These are phyloP conservation scores for Lactarius pseudohatsudake DNA, from an alignment of 768 basidiomycete genomes.

Conservation along the genomic window DNA sequence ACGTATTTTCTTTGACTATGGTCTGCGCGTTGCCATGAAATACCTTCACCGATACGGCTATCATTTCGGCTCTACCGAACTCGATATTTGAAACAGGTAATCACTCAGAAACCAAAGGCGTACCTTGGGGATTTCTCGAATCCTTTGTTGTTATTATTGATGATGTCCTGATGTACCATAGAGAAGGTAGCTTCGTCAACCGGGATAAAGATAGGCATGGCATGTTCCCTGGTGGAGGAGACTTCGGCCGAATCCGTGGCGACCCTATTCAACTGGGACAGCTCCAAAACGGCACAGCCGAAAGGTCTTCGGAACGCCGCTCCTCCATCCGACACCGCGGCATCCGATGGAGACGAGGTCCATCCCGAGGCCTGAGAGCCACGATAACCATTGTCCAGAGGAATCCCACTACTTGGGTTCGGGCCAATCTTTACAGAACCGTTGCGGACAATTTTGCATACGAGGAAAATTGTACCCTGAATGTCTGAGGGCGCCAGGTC, in stretches of 20 bases:
- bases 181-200: slow-evolving; percentile 84
- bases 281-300: slow-evolving; percentile 91
- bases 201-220: slow-evolving; percentile 86
- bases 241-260: slow-evolving; percentile 62
- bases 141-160: slow-evolving; percentile 72
- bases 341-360: slow-evolving; percentile 8
- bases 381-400: slow-evolving; percentile 48
- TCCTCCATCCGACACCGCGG: slow-evolving; percentile 32
- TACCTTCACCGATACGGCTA: slow-evolving; percentile 81
- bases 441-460: slow-evolving; percentile 87
- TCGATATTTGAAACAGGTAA: slow-evolving; percentile 5
- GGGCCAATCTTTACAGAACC: slow-evolving; percentile 78
- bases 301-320: slow-evolving; percentile 80
- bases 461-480: slow-evolving; percentile 81
- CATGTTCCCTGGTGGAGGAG: slow-evolving; percentile 67
- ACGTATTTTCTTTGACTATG: slow-evolving; percentile 81
- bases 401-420: slow-evolving; percentile 48
- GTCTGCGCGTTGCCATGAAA: slow-evolving; percentile 80
- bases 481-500: slow-evolving; percentile 88
- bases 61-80: slow-evolving; percentile 71
- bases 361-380: slow-evolving; percentile 52
- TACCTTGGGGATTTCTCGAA: slow-evolving; percentile 82
- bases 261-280: slow-evolving; percentile 73
- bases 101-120: slow-evolving; percentile 29
- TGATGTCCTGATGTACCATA: slow-evolving; percentile 94